Conservation (phyloP, 192 early-diverging fungal genomes). For the Kappamyces sp. region DNA sequence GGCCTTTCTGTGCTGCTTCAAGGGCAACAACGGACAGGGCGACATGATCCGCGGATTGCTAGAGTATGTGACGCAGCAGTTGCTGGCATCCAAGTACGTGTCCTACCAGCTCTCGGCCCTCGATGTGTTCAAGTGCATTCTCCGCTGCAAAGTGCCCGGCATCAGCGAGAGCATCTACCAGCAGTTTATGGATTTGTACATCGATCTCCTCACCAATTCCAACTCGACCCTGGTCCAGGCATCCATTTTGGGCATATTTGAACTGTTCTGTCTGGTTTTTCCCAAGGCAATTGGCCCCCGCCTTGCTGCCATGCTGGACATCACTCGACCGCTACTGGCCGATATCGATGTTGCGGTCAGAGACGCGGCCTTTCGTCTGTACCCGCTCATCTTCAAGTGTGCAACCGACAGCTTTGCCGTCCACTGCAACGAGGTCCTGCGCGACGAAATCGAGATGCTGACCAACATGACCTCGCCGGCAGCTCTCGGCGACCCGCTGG, state of each 20-base stretch:
- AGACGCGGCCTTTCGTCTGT: conserved; percentile 37
- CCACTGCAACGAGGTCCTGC: conserved; percentile 42
- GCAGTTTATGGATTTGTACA: conserved; percentile 44
- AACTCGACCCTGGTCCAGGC: conserved; percentile 42
- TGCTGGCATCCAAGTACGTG: conserved; percentile 50
- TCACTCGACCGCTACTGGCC: conserved; percentile 26
- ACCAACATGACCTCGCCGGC: conserved; percentile 28
- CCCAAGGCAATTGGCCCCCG: conserved; percentile 41
- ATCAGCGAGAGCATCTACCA: conserved; percentile 36
- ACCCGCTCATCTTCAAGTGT: conserved; percentile 43
- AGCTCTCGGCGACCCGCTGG: conserved; percentile 39
- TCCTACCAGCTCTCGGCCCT: conserved; percentile 52
- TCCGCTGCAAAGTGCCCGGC: conserved; percentile 44
- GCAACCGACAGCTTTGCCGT: conserved; percentile 24
- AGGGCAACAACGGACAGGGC: conserved; percentile 24
- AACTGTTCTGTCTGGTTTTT: conserved; percentile 46
- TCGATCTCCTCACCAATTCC: conserved; percentile 47
- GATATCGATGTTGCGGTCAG: conserved; percentile 37
- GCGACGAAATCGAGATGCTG: conserved; percentile 35
- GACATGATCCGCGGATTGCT: conserved; percentile 44
- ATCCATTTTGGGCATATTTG: conserved; percentile 44
- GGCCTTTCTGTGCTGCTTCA: conserved; percentile 39
- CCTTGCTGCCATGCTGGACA: conserved; percentile 26
- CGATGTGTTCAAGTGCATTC: conserved; percentile 41
- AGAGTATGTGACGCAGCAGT: conserved; percentile 46